Percentiles rank a stretch among this genome's conserved stretches.
Conservation (phyloP, 306 rosid genomes). For the Ormosia emarginata region DNA sequence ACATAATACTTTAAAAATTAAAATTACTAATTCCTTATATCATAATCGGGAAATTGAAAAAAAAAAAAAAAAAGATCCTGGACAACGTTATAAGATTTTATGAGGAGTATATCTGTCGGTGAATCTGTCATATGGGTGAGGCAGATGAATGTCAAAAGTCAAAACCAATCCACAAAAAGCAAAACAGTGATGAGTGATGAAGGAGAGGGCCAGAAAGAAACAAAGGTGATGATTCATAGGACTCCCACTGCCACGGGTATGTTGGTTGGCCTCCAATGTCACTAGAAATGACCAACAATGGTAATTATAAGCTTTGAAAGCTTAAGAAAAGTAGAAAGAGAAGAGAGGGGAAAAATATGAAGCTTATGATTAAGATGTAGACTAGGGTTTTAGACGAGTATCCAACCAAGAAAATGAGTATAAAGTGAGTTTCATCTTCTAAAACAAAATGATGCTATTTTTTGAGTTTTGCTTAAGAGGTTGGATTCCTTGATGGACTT, state of each 20-base stretch:
- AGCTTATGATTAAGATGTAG: slow-evolving; percentile 59
- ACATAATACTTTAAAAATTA: neutral
- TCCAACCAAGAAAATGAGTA: slow-evolving; percentile 46
- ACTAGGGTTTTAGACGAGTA: slow-evolving; percentile 39
- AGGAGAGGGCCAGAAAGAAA: slow-evolving; percentile 32
- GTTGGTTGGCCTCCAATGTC: slow-evolving; percentile 66
- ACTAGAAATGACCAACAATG: slow-evolving; percentile 43
- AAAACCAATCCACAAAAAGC: slow-evolving; percentile 28
- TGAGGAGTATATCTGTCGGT: neutral
- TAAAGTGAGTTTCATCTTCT: slow-evolving; percentile 63
- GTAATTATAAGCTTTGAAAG: slow-evolving; percentile 64
- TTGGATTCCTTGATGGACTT: slow-evolving; percentile 51
- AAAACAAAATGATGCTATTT: slow-evolving; percentile 54
- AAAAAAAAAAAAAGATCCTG: neutral
- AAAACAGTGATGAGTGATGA: slow-evolving; percentile 27
- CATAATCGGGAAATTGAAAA: neutral
- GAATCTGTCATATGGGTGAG: neutral
- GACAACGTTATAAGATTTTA: neutral
- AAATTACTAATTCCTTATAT: neutral
- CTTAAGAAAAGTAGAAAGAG: slow-evolving; percentile 30
- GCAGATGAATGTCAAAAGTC: slow-evolving; percentile 24
- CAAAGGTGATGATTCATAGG: slow-evolving; percentile 51
- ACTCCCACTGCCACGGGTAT: slow-evolving; percentile 53
- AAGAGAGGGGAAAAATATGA: slow-evolving; percentile 21
- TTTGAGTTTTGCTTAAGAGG: slow-evolving; percentile 47